Evolutionary conservation across 2,329 filamentous ascomycete species (phyloP).

Genomic region (Claviceps cyperi): DNA sequence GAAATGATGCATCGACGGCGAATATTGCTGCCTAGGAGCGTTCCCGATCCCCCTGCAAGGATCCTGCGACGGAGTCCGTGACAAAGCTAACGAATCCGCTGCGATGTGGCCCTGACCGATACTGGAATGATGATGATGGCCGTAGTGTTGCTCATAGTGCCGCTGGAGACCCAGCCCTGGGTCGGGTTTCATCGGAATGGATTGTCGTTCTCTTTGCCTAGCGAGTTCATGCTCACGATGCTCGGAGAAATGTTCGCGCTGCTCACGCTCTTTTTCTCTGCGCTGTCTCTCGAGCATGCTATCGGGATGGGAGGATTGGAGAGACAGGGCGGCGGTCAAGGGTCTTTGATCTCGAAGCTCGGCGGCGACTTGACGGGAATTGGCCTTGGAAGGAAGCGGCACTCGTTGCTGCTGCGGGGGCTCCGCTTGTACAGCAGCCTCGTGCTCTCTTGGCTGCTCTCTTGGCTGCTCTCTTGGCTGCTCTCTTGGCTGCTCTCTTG

Average conservation of each 20-base stretch:
- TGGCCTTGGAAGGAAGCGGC: conserved; percentile 1
- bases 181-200: conserved; percentile 34
- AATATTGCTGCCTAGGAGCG: conserved; percentile 16
- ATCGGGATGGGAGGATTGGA: conserved; percentile 3
- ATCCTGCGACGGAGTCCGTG: conserved; percentile 27
- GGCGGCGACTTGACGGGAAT: conserved; percentile 3
- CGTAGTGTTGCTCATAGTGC: conserved; percentile 29
- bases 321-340: conserved; percentile 4
- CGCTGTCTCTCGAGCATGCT: conserved; percentile 9
- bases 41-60: conserved; percentile 23
- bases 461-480: conserved; percentile 13
- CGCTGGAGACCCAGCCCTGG: conserved; percentile 26
- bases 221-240: conserved; percentile 6
- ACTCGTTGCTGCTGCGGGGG: conserved; percentile 4
- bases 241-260: conserved; percentile 4
- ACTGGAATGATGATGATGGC: conserved; percentile 25
- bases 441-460: conserved; percentile 10
- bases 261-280: conserved; percentile 9
- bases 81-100: conserved; percentile 25
- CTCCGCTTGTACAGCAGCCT: conserved; percentile 3
- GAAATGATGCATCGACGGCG: conserved; percentile 18
- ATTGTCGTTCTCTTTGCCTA: conserved; percentile 13
- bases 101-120: conserved; percentile 21
- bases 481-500: conserved; percentile 9
- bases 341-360: conserved; percentile 7